These are phyloP conservation scores for Irpex rosettiformis DNA, from an alignment of 1,284 basidiomycete genomes.

Conservation along the genomic window DNA sequence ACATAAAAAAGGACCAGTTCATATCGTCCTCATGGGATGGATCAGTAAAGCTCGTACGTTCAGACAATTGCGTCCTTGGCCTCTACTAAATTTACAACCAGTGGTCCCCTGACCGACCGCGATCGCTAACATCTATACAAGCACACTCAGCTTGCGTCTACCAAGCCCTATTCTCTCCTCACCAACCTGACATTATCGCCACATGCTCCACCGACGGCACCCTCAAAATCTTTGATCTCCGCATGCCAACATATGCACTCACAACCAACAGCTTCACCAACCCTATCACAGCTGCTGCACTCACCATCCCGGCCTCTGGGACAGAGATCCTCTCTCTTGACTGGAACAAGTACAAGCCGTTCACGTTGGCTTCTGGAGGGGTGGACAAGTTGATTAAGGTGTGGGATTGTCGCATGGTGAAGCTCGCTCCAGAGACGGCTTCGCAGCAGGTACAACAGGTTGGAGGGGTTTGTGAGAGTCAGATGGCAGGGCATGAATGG, in stretches of 20 bases:
- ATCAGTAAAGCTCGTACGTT: slow-evolving; percentile 78
- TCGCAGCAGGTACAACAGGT: slow-evolving; percentile 39
- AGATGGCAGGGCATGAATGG: slow-evolving; percentile 77
- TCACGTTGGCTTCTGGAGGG: slow-evolving; percentile 74
- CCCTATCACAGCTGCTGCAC: slow-evolving; percentile 59
- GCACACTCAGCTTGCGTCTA: slow-evolving; percentile 87
- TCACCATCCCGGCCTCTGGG: slow-evolving; percentile 68
- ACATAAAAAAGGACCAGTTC: slow-evolving; percentile 89
- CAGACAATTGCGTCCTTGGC: not conserved
- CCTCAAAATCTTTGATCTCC: slow-evolving; percentile 78
- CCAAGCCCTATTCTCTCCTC: slow-evolving; percentile 88
- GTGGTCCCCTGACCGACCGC: slow-evolving; percentile 85
- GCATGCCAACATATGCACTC: slow-evolving; percentile 44
- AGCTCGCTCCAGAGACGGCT: slow-evolving; percentile 39
- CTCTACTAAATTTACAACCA: slow-evolving; percentile 27
- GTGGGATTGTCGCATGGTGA: slow-evolving; percentile 85
- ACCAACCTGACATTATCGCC: slow-evolving; percentile 77
- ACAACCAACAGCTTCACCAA: slow-evolving; percentile 51
- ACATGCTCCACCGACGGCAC: slow-evolving; percentile 86
- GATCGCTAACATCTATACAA: slow-evolving; percentile 77
- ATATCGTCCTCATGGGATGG: slow-evolving; percentile 93
- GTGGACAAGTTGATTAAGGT: slow-evolving; percentile 80
- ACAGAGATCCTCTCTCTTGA: slow-evolving; percentile 78
- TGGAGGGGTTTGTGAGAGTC: slow-evolving; percentile 65
- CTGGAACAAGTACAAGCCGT: slow-evolving; percentile 91